Evolutionary conservation across 2,329 filamentous ascomycete species (phyloP), one percentile per base, ranked within the genome.

Genomic region (Bipolaris sorokiniana): DNA sequence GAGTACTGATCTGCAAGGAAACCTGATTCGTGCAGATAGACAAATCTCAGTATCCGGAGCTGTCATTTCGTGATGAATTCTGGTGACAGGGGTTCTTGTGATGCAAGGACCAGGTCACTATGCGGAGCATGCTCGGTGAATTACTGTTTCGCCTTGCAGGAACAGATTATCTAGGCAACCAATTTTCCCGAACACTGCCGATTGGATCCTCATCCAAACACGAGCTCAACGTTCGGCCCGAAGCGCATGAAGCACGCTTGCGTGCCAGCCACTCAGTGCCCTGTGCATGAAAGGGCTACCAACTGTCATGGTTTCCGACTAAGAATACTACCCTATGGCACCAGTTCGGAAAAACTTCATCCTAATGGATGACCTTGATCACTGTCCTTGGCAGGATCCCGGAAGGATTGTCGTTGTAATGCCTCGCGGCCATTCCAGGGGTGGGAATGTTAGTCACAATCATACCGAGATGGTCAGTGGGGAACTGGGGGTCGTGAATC

Each of bases 381-480:
- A 18, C 10, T 15, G 9, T 20, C 4, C 37, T 34, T 38, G 48
- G 42, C 23, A 45, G 42, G 9, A 33, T 20, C 9, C 26, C 26
- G 42, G 42, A 51, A 23, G 18, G 34, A 40, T 20, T 20, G 23
- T 20, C 13, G 33, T 10, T 40, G 42, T 22, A 16, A 22, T 20
- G 33, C 41, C 36, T 31, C 16, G 13, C 22, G 44, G 33, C 34
- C 53, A 54, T 64, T 64, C 62, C 56, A 59, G 47, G 31, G 40
- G 40, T 42, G 45, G 49, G 23, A 40, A 50, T 54, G 38, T 51
- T 60, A 51, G 48, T 58, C 62, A 59, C 51, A 56, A 54, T 64
- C 41, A 20, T 38, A 38, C 56, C 56, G 53, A 53, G 7, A 26
- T 37, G 11, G 31, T n/a, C 33, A 26, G 18, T 23, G 45, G 33